Conservation (phyloP, 2,329 filamentous ascomycete genomes). For the Xylaria hypoxylon region DNA sequence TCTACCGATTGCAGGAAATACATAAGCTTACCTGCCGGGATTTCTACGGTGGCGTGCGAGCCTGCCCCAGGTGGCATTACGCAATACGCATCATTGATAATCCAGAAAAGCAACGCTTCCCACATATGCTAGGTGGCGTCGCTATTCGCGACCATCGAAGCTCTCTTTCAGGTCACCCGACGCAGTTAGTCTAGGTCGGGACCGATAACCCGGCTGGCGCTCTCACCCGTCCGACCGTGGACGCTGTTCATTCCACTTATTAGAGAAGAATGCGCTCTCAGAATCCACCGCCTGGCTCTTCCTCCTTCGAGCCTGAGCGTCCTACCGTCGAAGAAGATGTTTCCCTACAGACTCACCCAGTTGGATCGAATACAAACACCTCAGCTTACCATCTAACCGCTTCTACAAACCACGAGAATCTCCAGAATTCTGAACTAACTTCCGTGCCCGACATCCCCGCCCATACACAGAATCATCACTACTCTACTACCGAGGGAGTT, state of each 20-base stretch:
- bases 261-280: slow-evolving; percentile 35
- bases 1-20: not conserved
- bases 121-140: slow-evolving; percentile 29
- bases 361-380: slow-evolving; percentile 35
- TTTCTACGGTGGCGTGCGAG: slow-evolving; percentile 21
- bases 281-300: slow-evolving; percentile 43
- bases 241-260: slow-evolving; percentile 5
- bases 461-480: slow-evolving; percentile 24
- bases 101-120: slow-evolving; percentile 34
- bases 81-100: slow-evolving; percentile 28
- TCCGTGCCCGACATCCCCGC: slow-evolving; percentile 4
- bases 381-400: slow-evolving; percentile 12
- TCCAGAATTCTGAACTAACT: slow-evolving; percentile 17
- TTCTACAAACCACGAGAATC: slow-evolving; percentile 18
- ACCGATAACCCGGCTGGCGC: slow-evolving; percentile 12
- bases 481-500: slow-evolving; percentile 12
- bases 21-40: not conserved
- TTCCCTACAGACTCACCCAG: slow-evolving; percentile 34
- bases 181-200: slow-evolving; percentile 22
- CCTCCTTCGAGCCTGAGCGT: slow-evolving; percentile 42
- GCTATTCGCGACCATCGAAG: slow-evolving; percentile 18
- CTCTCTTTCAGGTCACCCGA: slow-evolving; percentile 25
- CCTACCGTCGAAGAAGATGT: slow-evolving; percentile 44
- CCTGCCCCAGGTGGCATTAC: slow-evolving; percentile 16
- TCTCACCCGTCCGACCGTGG: slow-evolving; percentile 10